phyloP scores from a whole-genome alignment of 2,329 filamentous ascomycete genomes.

The Sclerotinia trifoliorum region DNA sequence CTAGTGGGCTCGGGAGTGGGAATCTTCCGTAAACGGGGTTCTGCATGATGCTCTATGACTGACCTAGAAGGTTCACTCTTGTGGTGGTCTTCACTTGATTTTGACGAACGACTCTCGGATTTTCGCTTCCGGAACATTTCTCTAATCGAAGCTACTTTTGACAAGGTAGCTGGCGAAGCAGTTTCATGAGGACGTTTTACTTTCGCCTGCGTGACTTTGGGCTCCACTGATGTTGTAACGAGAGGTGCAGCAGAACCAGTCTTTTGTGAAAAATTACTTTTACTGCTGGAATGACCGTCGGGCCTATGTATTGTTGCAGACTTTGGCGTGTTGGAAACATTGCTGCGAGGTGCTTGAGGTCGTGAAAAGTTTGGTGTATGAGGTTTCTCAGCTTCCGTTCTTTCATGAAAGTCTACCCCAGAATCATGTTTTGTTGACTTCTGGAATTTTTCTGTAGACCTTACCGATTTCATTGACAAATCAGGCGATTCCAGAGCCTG shows the following conservation, averaged over 20 bases:
- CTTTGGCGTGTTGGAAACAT: not conserved
- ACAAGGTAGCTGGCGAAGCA: conserved; percentile 10
- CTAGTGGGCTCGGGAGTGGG: not conserved
- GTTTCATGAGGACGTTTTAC: not conserved
- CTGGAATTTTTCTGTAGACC: not conserved
- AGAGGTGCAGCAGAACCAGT: not conserved
- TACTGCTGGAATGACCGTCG: not conserved
- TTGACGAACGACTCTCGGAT: conserved; percentile 14
- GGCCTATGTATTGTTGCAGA: not conserved
- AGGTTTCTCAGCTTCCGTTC: conserved; percentile 3
- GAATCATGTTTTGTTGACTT: conserved; percentile 20
- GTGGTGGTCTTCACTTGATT: conserved; percentile 1
- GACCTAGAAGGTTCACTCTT: not conserved
- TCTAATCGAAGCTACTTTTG: conserved; percentile 20
- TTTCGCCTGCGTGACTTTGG: not conserved
- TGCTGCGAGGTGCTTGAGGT: not conserved
- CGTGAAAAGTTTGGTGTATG: not conserved
- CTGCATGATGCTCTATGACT: not conserved
- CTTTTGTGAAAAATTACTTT: not conserved
- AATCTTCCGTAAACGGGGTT: not conserved
- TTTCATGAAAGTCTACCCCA: conserved; percentile 9
- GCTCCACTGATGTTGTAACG: not conserved
- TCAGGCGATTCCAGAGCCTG: conserved; percentile 23
- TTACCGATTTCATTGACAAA: not conserved
- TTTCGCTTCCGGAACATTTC: conserved; percentile 20